phyloP scores from a whole-genome alignment of 2,329 filamentous ascomycete genomes.

The Cladophialophora immunda region DNA sequence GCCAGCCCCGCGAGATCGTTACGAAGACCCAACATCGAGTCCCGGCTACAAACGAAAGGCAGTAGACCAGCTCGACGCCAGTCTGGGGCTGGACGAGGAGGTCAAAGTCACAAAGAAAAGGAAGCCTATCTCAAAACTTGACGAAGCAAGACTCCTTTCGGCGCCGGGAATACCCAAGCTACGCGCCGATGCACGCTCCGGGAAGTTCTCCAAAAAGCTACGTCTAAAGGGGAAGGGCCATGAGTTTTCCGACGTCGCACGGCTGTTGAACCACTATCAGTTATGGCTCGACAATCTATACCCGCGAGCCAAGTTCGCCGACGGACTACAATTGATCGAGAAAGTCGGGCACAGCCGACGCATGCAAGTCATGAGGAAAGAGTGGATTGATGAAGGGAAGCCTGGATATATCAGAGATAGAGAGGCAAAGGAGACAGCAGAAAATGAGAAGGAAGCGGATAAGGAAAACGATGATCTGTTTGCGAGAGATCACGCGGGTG shows the following conservation, averaged over 20 bases:
- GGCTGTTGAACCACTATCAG: slow-evolving; percentile 89
- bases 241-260: slow-evolving; percentile 87
- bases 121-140: slow-evolving; percentile 82
- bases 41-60: slow-evolving; percentile 53
- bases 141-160: slow-evolving; percentile 84
- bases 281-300: slow-evolving; percentile 97
- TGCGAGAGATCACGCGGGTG: slow-evolving; percentile 7
- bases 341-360: slow-evolving; percentile 87
- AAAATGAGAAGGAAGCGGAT: slow-evolving; percentile 26
- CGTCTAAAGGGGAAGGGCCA: slow-evolving; percentile 89
- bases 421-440: slow-evolving; percentile 22
- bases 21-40: slow-evolving; percentile 39
- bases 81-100: slow-evolving; percentile 84
- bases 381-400: slow-evolving; percentile 81
- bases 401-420: slow-evolving; percentile 40
- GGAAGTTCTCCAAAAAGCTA: slow-evolving; percentile 35
- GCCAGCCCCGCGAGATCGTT: slow-evolving; percentile 27
- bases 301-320: slow-evolving; percentile 91
- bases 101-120: slow-evolving; percentile 81
- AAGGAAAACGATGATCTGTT: slow-evolving; percentile 28
- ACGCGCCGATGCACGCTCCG: slow-evolving; percentile 53
- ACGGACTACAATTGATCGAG: slow-evolving; percentile 89
- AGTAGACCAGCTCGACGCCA: slow-evolving; percentile 60
- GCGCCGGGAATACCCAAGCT: slow-evolving; percentile 84
- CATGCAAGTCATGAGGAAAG: slow-evolving; percentile 76